Conservation (phyloP, 345 rosid species). For the Syzygium aqueum region DNA sequence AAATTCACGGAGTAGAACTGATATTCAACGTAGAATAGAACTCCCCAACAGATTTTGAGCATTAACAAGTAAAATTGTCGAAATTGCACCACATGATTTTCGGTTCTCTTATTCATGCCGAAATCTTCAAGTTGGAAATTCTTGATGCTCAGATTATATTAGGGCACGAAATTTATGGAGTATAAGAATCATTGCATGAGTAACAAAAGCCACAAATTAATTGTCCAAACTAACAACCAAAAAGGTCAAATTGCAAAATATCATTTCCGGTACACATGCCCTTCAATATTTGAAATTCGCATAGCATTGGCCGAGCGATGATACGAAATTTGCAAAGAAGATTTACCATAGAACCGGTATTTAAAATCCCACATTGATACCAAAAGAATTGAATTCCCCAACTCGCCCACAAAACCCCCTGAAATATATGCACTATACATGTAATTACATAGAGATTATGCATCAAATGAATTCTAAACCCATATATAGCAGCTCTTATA, state of each 20-base stretch:
- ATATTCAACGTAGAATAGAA: too few species aligned
- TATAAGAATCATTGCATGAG: background rate
- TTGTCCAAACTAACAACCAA: background rate
- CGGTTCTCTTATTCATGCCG: too few species aligned
- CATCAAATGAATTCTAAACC: too few species aligned
- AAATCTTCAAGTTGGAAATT: background rate
- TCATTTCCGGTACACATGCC: background rate
- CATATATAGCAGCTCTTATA: background rate
- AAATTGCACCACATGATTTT: too few species aligned
- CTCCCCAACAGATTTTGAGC: too few species aligned
- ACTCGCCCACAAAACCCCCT: background rate
- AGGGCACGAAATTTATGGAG: rapidly evolving
- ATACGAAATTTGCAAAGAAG: background rate
- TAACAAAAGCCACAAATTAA: background rate
- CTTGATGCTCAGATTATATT: background rate
- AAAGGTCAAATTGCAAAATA: background rate
- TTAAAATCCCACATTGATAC: background rate
- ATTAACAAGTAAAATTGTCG: too few species aligned
- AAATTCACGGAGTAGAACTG: too few species aligned
- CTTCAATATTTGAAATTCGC: background rate
- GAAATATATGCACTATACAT: background rate
- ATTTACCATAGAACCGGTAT: background rate
- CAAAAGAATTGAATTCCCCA: background rate
- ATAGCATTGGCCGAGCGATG: background rate
- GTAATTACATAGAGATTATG: background rate